Evolutionary conservation across 1,284 basidiomycete species (phyloP), one percentile per base, ranked within the genome.

Genomic region (Amylostereum areolatum): DNA sequence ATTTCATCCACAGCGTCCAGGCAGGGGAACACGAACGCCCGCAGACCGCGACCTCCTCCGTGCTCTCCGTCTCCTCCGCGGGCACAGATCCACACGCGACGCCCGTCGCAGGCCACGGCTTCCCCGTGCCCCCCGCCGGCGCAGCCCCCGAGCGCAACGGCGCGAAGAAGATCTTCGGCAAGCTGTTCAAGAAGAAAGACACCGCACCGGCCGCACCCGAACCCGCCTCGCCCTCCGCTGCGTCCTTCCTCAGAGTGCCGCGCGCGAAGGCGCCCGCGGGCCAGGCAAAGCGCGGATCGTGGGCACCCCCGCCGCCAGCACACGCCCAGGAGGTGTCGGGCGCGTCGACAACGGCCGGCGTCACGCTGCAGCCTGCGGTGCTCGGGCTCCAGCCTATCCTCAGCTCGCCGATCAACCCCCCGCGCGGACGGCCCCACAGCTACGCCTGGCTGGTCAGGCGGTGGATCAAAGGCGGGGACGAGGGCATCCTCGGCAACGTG

Each of bases 391-490:
- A 86, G 55, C 74, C 85, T 1, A 70, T 73, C 0, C 68, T 77
- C 12, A 69, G 67, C 48, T 68, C 76, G 11, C 61, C 70, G 4
- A 57, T 61, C 6, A 60, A 62, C 48, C 71, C 74, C 11, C 71
- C 72, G 29, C 63, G 57, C 4, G 71, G 70, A 2, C 71, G 82
- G 11, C 69, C 84, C 57, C 65, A 69, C 66, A 78, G 81, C 58
- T 94, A 95, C 59, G 80, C 89, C 3, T 96, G 92, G 90, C 75
- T 88, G 4, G 81, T 93, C 18, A 73, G 83, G 48, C 75, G 73
- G 52, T 96, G 92, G 91, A 70, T 87, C 44, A 92, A 89, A 63
- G 80, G 76, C 25, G 56, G 64, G 9, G 54, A 61, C 8, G 73
- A 64, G 25, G 55, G 58, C 33, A 48, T 66, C 34, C 52, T 79